Evolutionary conservation across 495 filamentous ascomycete species (phyloP).

Genomic region (Penicillium malachiteum): DNA sequence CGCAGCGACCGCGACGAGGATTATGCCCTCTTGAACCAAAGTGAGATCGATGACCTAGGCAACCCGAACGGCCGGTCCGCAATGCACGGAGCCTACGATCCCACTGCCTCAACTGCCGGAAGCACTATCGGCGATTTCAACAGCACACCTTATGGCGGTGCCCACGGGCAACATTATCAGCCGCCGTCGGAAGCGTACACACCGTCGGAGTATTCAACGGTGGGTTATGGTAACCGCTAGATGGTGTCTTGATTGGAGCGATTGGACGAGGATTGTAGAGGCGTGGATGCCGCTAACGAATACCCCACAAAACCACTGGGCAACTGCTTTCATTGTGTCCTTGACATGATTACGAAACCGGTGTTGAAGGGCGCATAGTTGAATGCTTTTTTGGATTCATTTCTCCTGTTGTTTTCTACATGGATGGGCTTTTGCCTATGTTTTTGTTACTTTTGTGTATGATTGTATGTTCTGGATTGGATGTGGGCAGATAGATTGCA

Average conservation of each 20-base stretch:
- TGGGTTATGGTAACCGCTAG: constrained; percentile 26
- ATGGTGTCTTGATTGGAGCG: not conserved
- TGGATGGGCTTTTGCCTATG: constrained; percentile 8
- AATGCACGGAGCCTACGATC: constrained; percentile 41
- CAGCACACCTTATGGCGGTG: constrained; percentile 46
- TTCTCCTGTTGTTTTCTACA: not conserved
- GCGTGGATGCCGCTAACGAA: constrained; percentile 18
- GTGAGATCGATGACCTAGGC: constrained; percentile 43
- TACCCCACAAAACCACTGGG: constrained; percentile 19
- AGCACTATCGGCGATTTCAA: constrained; percentile 39
- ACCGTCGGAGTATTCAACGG: constrained; percentile 25
- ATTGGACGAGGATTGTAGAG: constrained; percentile 5
- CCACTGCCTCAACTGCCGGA: constrained; percentile 32
- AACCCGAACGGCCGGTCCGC: constrained; percentile 35
- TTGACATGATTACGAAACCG: constrained; percentile 37
- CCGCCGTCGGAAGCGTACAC: constrained; percentile 25
- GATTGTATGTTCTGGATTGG: constrained; percentile 18
- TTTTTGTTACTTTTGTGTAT: constrained; percentile 12
- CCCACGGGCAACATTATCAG: constrained; percentile 43
- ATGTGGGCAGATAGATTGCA: constrained; percentile 19
- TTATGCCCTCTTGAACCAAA: constrained; percentile 48
- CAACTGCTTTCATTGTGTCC: constrained; percentile 24
- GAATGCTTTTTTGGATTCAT: constrained; percentile 20
- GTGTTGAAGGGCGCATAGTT: constrained; percentile 37
- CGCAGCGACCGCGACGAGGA: constrained; percentile 44